Conservation (phyloP, 2,329 filamentous ascomycete species). For the Diaporthe longicolla region DNA sequence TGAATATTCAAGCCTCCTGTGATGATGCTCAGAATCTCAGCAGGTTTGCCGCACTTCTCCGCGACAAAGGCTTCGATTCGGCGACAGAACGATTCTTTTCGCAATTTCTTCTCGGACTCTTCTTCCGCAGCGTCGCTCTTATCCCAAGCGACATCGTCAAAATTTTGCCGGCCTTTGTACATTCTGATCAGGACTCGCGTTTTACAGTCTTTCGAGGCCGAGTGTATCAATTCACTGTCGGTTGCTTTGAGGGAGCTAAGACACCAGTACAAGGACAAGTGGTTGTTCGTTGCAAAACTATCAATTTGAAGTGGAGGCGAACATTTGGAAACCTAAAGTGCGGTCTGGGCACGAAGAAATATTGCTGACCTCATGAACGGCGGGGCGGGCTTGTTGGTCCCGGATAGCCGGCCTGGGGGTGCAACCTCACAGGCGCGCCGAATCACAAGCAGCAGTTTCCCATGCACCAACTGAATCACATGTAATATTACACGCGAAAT, state of each 20-base stretch:
- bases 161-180: constrained; percentile 7
- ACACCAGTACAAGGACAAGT: no score
- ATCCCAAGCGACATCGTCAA: not conserved
- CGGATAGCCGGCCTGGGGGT: no score
- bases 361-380: not conserved
- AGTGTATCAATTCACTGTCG: not conserved
- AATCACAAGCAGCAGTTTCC: no score
- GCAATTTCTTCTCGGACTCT: not conserved
- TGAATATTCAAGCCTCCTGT: constrained; percentile 8
- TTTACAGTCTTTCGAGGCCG: not conserved
- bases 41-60: not conserved
- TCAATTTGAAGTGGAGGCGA: no score
- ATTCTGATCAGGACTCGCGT: not conserved
- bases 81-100: not conserved
- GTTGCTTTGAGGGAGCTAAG: not conserved
- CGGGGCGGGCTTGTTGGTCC: not conserved
- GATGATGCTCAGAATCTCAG: not conserved
- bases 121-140: not conserved
- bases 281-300: no score
- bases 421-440: no score
- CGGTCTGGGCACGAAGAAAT: no score
- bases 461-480: no score
- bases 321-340: no score
- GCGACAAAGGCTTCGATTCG: constrained; percentile 2
- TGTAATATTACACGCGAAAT: no score